phyloP scores from a whole-genome alignment of 78 protist genomes.

The Monocercomonoides exilis region DNA sequence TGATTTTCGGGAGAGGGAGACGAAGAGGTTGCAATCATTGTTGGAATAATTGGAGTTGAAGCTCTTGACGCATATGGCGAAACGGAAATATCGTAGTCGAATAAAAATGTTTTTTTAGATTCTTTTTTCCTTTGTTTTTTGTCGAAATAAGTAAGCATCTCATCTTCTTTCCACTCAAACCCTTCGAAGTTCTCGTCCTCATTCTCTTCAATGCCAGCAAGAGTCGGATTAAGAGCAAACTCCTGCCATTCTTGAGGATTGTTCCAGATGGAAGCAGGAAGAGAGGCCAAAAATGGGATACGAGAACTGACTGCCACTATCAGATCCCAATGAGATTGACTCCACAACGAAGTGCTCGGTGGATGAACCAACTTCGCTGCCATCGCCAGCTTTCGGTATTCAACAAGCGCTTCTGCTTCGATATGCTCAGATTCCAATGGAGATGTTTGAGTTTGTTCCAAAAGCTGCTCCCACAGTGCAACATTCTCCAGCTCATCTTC shows the following conservation, averaged over 20 bases:
- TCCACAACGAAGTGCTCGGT: not conserved
- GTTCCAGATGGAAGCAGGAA: not conserved
- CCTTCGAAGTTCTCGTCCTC: not conserved
- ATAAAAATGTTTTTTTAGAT: not conserved
- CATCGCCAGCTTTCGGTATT: not conserved
- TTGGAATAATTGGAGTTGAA: too few relatives aligned
- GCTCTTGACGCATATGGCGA: not conserved
- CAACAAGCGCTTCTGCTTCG: not conserved
- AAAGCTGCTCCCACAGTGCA: too few relatives aligned
- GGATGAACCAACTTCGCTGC: not conserved
- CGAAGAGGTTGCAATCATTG: too few relatives aligned
- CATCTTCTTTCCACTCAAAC: not conserved
- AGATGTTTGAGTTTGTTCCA: too few relatives aligned
- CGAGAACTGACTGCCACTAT: not conserved
- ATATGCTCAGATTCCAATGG: not conserved
- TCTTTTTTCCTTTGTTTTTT: not conserved
- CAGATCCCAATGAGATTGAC: not conserved
- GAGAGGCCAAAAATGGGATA: not conserved
- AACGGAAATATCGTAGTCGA: not conserved
- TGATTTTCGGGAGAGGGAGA: too few relatives aligned
- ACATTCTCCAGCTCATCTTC: too few relatives aligned
- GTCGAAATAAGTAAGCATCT: not conserved
- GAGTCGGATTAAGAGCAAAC: not conserved
- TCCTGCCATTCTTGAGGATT: not conserved
- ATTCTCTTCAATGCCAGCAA: not conserved